A percentile compares a stretch with the other conserved stretches of the same genome.
Evolutionary conservation across 257 asterid genomes (phyloP).

Genomic region (Solanum dulcamara): DNA sequence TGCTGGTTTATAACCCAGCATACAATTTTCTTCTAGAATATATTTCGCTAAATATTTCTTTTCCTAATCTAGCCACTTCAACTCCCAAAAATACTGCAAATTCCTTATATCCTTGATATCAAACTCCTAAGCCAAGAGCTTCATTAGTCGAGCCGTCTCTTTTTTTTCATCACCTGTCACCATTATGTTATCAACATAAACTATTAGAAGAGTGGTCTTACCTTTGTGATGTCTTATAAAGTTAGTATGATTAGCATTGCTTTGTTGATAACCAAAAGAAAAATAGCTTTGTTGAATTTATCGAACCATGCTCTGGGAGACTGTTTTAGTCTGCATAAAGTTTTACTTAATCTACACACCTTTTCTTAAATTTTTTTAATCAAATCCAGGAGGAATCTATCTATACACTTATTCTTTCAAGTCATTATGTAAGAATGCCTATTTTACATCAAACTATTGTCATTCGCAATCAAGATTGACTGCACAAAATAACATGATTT

Average conservation of each 20-base stretch:
- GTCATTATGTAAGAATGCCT: neutral
- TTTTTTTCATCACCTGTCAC: neutral
- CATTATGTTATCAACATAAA: neutral
- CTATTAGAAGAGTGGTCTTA: neutral
- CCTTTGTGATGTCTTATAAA: neutral
- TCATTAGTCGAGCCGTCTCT: neutral
- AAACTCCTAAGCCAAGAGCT: neutral
- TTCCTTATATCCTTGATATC: neutral
- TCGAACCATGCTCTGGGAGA: neutral
- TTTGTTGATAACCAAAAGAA: no score
- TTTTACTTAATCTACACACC: neutral
- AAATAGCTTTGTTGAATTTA: neutral
- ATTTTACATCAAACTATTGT: neutral
- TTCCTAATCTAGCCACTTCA: neutral
- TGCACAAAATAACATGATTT: neutral
- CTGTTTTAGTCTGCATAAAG: neutral
- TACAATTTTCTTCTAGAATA: neutral
- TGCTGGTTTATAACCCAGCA: neutral
- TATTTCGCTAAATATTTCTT: neutral
- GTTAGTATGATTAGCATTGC: neutral
- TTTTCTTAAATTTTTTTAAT: neutral
- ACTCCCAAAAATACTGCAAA: neutral
- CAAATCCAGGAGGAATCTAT: neutral
- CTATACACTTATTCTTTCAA: neutral
- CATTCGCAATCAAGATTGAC: neutral